Evolutionary conservation across 1,284 basidiomycete genomes (phyloP).

Genomic region (Laetiporus sulphureus): DNA sequence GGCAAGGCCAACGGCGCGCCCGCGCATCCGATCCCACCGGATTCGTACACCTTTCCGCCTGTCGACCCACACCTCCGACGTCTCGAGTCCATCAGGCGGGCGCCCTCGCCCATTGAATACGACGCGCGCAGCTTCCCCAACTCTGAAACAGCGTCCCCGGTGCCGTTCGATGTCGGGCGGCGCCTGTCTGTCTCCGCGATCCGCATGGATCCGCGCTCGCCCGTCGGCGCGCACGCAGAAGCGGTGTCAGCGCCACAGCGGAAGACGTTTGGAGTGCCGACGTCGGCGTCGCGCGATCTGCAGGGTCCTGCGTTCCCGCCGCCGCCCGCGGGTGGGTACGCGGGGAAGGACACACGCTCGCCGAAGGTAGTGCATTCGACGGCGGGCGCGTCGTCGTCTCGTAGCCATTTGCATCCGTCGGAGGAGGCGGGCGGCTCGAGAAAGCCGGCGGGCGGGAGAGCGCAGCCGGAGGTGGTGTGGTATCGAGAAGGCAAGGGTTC

Average conservation of each 20-base stretch:
- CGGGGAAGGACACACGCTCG: slow-evolving; percentile 7
- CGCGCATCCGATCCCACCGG: slow-evolving; percentile 21
- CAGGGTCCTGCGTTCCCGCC: slow-evolving; percentile 3
- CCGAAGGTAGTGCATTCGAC: slow-evolving; percentile 8
- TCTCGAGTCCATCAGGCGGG: slow-evolving; percentile 19
- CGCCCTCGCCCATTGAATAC: slow-evolving; percentile 19
- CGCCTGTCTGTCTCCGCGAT: slow-evolving; percentile 42
- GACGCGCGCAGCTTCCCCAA: slow-evolving; percentile 28
- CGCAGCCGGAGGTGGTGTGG: slow-evolving; percentile 6
- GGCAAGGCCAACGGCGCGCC: slow-evolving; percentile 29
- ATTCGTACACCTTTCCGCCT: slow-evolving; percentile 46
- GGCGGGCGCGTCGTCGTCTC: no score
- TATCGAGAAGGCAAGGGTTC: slow-evolving; percentile 9
- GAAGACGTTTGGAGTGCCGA: slow-evolving; percentile 1
- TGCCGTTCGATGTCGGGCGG: slow-evolving; percentile 39
- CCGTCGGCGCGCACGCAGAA: slow-evolving; percentile 5
- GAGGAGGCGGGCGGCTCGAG: slow-evolving; percentile 11
- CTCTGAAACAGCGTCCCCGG: slow-evolving; percentile 36
- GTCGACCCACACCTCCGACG: slow-evolving; percentile 16
- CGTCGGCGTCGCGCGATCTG: slow-evolving; percentile 3
- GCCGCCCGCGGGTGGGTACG: slow-evolving; percentile 6
- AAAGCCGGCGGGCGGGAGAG: no score
- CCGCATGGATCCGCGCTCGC: slow-evolving; percentile 34
- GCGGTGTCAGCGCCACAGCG: slow-evolving; percentile 1
- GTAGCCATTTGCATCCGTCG: slow-evolving; percentile 3